Evolutionary conservation across 2,329 filamentous ascomycete genomes (phyloP), one percentile per base, ranked within the genome.

Genomic region (Pseudocercospora vitis): DNA sequence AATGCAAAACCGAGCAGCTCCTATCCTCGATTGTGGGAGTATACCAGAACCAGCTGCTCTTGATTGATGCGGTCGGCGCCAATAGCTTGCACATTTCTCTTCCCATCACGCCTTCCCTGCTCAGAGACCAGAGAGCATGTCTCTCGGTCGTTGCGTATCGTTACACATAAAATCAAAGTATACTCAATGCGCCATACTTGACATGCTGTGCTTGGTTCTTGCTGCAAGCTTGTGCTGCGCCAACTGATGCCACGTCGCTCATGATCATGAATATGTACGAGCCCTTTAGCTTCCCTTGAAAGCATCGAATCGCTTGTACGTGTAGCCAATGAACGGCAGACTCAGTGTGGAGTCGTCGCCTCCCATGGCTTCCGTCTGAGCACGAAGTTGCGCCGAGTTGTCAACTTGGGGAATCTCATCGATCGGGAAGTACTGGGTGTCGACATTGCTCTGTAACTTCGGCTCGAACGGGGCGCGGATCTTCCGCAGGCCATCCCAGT

Each of bases 381-480:
- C 89, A 70, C 90, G 88, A 67, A 96, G 82, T 61, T 89, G 81
- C 19, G 91, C 94, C 52, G 88, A 90, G 60, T 91, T 96, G 72
- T 96, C 91, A 51, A 91, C 92, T 77, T 97, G 92, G 65, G 95
- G 91, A 69, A 99, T 96, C 74, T 99, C 94, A 69, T 99, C 94
- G 48, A 91, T 96, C 7, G 94, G 94, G 84, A 99, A 99, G 79
- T 99, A 97, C 42, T 91, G 92, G 16, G 94, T 96, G 70, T 99
- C 94, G 66, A 96, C 88, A 72, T 94, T 94, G 59, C 90, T 95
- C 56, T 88, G 88, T 60, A 99, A 79, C 68, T 91, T 90, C 2
- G 94, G 94, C 76, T 97, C 92, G 70, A 99, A 99, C 0, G 94
- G 94, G 54, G 94, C 94, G 31, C 91, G 87, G 68, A 99, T 97